Conservation (phyloP, 148 eudicot species). For the Rhododendron kiyosumense region DNA sequence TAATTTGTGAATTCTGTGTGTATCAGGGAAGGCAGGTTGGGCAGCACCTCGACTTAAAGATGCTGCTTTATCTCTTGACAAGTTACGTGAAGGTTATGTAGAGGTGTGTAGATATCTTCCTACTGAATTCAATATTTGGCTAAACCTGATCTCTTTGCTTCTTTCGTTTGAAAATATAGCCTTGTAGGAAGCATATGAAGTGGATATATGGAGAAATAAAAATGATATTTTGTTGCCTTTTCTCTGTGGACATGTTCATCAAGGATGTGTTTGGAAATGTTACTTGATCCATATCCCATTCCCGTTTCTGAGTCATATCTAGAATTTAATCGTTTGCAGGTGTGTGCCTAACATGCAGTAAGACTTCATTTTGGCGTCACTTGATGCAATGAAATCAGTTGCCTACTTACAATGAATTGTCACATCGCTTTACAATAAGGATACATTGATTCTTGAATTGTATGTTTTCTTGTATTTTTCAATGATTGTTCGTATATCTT, state of each 20-base stretch:
- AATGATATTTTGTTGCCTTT: not conserved
- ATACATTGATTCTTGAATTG: not conserved
- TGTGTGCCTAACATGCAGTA: not conserved
- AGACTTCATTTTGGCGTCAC: not conserved
- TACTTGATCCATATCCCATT: not conserved
- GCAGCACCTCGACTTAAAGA: slow-evolving; percentile 98
- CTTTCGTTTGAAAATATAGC: not conserved
- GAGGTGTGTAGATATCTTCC: slow-evolving; percentile 45
- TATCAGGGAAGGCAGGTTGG: slow-evolving; percentile 81
- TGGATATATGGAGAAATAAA: not conserved
- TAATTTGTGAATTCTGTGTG: slow-evolving; percentile 8
- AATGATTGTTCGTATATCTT: not conserved
- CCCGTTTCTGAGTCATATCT: not conserved
- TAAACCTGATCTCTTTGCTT: not conserved
- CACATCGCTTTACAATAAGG: not conserved
- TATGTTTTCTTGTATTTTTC: not conserved
- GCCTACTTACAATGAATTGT: not conserved
- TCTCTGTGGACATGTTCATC: not conserved
- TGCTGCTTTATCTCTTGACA: slow-evolving; percentile 84
- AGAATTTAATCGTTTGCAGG: not conserved
- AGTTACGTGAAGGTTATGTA: slow-evolving; percentile 81
- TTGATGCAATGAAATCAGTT: not conserved
- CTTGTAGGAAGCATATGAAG: not conserved
- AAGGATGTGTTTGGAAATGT: not conserved
- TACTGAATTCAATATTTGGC: not conserved